These are phyloP conservation scores for Aegilops tauschii DNA, from an alignment of 176 grass and related monocot species.

Conservation along the genomic window DNA sequence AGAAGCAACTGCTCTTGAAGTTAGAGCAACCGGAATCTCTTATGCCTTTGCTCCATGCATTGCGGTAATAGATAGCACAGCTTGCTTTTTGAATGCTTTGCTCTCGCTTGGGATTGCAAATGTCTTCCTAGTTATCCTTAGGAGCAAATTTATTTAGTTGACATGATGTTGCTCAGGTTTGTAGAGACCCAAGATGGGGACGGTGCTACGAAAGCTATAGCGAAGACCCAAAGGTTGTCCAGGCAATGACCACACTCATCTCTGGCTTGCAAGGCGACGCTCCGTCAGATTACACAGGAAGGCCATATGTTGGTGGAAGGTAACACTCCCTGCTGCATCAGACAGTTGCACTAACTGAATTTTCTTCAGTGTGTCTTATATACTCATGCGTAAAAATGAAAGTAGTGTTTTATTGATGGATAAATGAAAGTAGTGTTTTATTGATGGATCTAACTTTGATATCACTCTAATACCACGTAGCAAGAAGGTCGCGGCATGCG, in stretches of 20 bases:
- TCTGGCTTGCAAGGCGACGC: slow-evolving; percentile 65
- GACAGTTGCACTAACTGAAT: not conserved
- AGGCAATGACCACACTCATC: slow-evolving; percentile 59
- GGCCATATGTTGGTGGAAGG: slow-evolving; percentile 65
- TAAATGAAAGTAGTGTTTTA: not conserved
- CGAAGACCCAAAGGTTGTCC: slow-evolving; percentile 66
- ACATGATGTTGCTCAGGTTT: slow-evolving; percentile 46
- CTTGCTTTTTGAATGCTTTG: not conserved
- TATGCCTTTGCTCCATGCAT: slow-evolving; percentile 73
- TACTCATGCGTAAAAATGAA: not conserved
- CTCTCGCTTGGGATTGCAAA: not conserved
- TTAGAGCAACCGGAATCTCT: slow-evolving; percentile 74
- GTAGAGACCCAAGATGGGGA: slow-evolving; percentile 91
- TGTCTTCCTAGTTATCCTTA: not conserved
- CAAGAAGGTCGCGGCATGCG: slow-evolving; percentile 70
- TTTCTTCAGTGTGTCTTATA: not conserved
- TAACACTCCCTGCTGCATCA: slow-evolving; percentile 10
- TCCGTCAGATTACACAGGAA: slow-evolving; percentile 35
- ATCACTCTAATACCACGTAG: slow-evolving; percentile 7
- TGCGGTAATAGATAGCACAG: slow-evolving; percentile 44
- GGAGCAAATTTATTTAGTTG: not conserved
- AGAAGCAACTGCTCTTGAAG: slow-evolving; percentile 75
- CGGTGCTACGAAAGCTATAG: slow-evolving; percentile 85
- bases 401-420: no score
- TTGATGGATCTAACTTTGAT: not conserved